A percentile compares a stretch with the other conserved stretches of the same genome.
phyloP scores from a whole-genome alignment of 2,329 filamentous ascomycete species.

The Eurotiales sp. region DNA sequence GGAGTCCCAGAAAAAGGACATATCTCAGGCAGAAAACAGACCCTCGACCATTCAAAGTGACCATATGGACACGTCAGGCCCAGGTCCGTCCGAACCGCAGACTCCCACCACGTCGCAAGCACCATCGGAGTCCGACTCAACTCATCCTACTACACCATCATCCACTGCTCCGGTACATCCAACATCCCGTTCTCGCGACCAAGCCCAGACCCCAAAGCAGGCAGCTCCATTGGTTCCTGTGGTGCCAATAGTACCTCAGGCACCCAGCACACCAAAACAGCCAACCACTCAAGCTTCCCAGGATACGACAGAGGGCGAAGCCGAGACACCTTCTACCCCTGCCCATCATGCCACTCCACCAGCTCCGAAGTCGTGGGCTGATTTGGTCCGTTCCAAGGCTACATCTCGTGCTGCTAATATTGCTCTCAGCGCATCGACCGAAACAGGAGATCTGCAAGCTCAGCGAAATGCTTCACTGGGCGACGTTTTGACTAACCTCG shows the following conservation, averaged over 20 bases:
- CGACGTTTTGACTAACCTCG: constrained; percentile 72
- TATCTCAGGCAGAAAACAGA: constrained; percentile 21
- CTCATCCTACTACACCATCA: constrained; percentile 55
- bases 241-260: constrained; percentile 42
- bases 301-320: constrained; percentile 8
- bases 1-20: constrained; percentile 27
- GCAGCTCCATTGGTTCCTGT: constrained; percentile 47
- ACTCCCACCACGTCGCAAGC: constrained; percentile 58
- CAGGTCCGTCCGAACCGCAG: constrained; percentile 44
- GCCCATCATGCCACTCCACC: constrained; percentile 43
- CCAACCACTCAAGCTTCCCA: constrained; percentile 34
- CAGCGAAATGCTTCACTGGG: constrained; percentile 62
- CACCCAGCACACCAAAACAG: constrained; percentile 30
- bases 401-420: constrained; percentile 28
- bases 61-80: constrained; percentile 17
- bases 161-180: constrained; percentile 40
- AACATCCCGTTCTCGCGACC: constrained; percentile 29
- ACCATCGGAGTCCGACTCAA: constrained; percentile 54
- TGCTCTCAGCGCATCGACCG: constrained; percentile 23
- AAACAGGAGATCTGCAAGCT: constrained; percentile 40
- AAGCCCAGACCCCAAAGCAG: constrained; percentile 32
- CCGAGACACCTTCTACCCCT: background rate
- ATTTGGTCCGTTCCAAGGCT: constrained; percentile 57
- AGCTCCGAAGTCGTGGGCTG: constrained; percentile 65
- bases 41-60: constrained; percentile 21